A percentile compares a stretch with the other conserved stretches of the same genome.
Conservation (phyloP, 805 yeast species). For the Starmerella geochares region DNA sequence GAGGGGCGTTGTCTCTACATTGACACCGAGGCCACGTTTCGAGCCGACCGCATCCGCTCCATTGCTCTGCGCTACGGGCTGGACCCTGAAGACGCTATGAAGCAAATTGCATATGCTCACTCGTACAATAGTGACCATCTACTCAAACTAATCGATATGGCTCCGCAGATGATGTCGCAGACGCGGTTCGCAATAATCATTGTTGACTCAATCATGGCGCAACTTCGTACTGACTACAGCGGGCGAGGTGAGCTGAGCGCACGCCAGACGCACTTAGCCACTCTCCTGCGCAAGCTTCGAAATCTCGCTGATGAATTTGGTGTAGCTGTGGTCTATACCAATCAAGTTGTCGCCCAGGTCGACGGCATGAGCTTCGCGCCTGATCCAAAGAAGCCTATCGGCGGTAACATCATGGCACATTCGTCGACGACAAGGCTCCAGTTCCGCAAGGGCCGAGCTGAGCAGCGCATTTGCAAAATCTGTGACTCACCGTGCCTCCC, state of each 20-base stretch:
- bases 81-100: constrained; percentile 87
- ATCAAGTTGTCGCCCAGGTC: constrained; percentile 96
- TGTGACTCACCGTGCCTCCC: constrained; percentile 96
- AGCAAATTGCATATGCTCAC: constrained; percentile 93
- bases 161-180: constrained; percentile 93
- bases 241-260: constrained; percentile 96
- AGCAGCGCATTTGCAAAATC: constrained; percentile 85
- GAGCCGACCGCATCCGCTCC: constrained; percentile 81
- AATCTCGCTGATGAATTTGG: constrained; percentile 96
- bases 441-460: constrained; percentile 82
- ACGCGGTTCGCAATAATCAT: constrained; percentile 79
- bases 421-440: constrained; percentile 88
- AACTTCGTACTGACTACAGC: constrained; percentile 85
- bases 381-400: constrained; percentile 96
- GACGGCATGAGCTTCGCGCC: constrained; percentile 85
- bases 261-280: constrained; percentile 87
- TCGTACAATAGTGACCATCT: constrained; percentile 98
- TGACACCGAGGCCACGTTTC: constrained; percentile 94
- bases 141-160: constrained; percentile 70
- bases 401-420: constrained; percentile 96
- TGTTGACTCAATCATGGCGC: constrained; percentile 96
- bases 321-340: constrained; percentile 88
- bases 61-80: constrained; percentile 87
- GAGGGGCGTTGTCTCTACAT: constrained; percentile 95
- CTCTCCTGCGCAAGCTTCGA: constrained; percentile 82